These are phyloP conservation scores for Parasitella parasitica DNA, from an alignment of 371 early-diverging fungal species.

Conservation along the genomic window DNA sequence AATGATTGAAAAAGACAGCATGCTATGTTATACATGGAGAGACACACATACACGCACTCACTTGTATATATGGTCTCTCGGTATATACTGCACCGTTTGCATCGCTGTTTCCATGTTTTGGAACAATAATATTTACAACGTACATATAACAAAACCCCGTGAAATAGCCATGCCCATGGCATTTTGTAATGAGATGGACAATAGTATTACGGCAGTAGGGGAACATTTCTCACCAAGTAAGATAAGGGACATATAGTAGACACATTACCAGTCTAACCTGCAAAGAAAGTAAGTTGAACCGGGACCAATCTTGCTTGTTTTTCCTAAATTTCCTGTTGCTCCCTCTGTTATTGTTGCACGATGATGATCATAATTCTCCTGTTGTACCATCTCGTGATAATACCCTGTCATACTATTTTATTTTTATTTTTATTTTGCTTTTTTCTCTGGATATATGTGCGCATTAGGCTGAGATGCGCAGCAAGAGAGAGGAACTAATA, in stretches of 20 bases:
- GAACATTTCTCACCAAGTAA: neutral
- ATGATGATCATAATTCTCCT: neutral
- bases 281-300: neutral
- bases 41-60: neutral
- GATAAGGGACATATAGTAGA: neutral
- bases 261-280: neutral
- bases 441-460: neutral
- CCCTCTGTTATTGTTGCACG: neutral
- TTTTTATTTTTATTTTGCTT: neutral
- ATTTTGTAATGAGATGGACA: too few species aligned
- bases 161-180: neutral
- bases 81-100: neutral
- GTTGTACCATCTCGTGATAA: neutral
- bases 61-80: neutral
- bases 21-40: neutral
- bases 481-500: neutral
- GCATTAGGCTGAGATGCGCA: neutral
- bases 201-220: neutral
- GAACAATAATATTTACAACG: too few species aligned
- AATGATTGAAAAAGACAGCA: neutral
- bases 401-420: neutral
- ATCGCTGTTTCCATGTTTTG: too few species aligned
- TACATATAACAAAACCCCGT: neutral
- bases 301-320: neutral
- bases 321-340: neutral